phyloP scores from a whole-genome alignment of 495 filamentous ascomycete species.

The Neurospora intermedia region DNA sequence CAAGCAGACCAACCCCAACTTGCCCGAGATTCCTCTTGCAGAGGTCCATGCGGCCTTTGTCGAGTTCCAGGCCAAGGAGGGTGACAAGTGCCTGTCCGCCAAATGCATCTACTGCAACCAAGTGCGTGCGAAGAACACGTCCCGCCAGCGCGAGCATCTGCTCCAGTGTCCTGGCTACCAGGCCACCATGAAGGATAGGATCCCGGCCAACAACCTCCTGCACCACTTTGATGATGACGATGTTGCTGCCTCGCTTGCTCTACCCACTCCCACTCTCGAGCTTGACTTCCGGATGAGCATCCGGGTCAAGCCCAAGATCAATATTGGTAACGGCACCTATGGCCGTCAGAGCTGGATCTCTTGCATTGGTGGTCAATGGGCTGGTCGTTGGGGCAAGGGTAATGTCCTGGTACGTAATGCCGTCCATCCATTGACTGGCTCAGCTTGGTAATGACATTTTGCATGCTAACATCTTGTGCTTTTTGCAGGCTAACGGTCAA shows the following conservation, averaged over 20 bases:
- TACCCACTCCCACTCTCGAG: conserved; percentile 15
- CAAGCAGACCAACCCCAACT: conserved; percentile 3
- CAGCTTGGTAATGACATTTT: background rate
- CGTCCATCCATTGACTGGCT: background rate
- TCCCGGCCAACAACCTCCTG: conserved; percentile 18
- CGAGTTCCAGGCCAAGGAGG: conserved; percentile 20
- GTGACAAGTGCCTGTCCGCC: conserved; percentile 19
- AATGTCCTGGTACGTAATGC: conserved; percentile 11
- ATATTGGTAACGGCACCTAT: conserved; percentile 8
- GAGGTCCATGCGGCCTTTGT: conserved; percentile 23
- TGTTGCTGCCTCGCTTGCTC: conserved; percentile 15
- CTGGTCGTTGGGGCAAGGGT: conserved; percentile 21
- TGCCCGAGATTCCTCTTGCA: conserved; percentile 15
- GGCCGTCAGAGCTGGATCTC: conserved; percentile 18
- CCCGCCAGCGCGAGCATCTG: conserved; percentile 22
- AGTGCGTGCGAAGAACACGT: conserved; percentile 23
- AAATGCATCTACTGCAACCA: conserved; percentile 18
- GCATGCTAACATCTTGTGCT: background rate
- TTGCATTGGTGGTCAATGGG: conserved; percentile 20
- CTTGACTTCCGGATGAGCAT: conserved; percentile 24
- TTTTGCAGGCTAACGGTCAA: conserved; percentile 15
- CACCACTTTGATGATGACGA: conserved; percentile 24
- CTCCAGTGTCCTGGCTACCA: conserved; percentile 17
- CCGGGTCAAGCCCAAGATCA: conserved; percentile 20
- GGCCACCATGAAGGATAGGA: conserved; percentile 15